These are phyloP conservation scores for Perkinsus chesapeaki DNA, from an alignment of 169 alveolate genomes.

Conservation along the genomic window DNA sequence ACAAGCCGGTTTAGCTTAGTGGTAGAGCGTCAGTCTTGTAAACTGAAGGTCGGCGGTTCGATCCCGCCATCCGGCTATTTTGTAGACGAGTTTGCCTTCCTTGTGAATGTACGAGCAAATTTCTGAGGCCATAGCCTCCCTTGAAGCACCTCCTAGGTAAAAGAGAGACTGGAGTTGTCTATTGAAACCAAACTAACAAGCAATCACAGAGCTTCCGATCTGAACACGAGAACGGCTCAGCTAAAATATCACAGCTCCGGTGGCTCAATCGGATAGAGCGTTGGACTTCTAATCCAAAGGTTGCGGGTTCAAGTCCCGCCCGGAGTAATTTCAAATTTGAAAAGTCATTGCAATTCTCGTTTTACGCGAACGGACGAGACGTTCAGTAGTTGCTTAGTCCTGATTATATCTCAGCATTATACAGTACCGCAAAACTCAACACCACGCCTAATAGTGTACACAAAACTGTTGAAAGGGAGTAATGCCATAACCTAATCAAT, in stretches of 20 bases:
- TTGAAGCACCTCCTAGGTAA: no score
- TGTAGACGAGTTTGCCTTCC: no score
- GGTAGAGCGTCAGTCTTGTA: neutral
- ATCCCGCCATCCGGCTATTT: neutral
- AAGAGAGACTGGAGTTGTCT: no score
- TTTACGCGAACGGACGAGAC: no score
- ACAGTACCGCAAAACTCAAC: neutral
- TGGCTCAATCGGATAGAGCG: constrained; percentile 2
- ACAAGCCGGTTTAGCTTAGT: neutral
- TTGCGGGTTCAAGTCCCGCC: constrained; percentile 7
- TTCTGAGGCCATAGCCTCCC: no score
- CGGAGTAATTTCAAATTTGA: neutral
- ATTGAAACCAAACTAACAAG: no score
- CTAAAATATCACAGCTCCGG: neutral
- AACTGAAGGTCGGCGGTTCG: neutral
- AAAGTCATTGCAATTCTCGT: no score
- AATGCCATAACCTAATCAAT: neutral
- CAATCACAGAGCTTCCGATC: no score
- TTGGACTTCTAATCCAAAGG: constrained; percentile 3
- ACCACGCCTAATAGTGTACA: neutral
- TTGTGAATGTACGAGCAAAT: no score
- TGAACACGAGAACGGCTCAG: neutral
- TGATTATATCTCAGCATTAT: no score
- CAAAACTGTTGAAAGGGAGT: neutral
- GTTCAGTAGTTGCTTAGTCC: no score